Base-by-base conservation (phyloP, 352 stramenopile species). In the Blastocystis sp. region DNA sequence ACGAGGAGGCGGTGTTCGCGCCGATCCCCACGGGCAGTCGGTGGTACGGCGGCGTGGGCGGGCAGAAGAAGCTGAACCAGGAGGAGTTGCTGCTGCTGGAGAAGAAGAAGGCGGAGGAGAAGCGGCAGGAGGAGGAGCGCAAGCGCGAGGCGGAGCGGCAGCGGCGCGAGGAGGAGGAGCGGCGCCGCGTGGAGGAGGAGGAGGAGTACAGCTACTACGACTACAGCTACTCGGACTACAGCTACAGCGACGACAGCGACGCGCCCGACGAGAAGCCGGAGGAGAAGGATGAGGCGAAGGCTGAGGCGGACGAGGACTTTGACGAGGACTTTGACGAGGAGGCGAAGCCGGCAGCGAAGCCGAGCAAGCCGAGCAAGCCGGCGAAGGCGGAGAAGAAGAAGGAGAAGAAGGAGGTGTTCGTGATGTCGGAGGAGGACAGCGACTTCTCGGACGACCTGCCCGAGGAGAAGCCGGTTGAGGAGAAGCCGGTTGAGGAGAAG, bases 201-300 rank as follows among this genome's bases (percentile, higher is more conserved):
- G 24, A 21, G 14, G 17, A 28, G 14, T 81, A 81, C n/a, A 63
- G 40, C 28, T 45, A 81, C n/a, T 81, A 81, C 6, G 43, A 59
- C 43, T 81, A 57, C 10, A 28, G 21, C 17, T 81, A 81, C 38
- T 63, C 40, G 3, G 71, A 81, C 48, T 81, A 81, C 42, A 42
- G n/a, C 4, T 54, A 81, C 40, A 42, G 43, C 43, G 10, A 57
- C 10, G n/a, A 74, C 34, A 19, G 24, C 19, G 17, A 65, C 40
- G 61, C 43, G 34, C 28, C 28, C 28, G 28, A 34, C 28, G 28
- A 34, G 28, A 34, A 34, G 28, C 28, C 28, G 28, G 28, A 34
- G 28, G 28, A 34, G 28, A 34, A 34, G 28, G 28, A 34, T 34
- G 28, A 34, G 28, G 28, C 28, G 28, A 34, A 34, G 28, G 0